These are phyloP conservation scores for Colletotrichum godetiae DNA, from an alignment of 2,329 filamentous ascomycete genomes.

Conservation along the genomic window DNA sequence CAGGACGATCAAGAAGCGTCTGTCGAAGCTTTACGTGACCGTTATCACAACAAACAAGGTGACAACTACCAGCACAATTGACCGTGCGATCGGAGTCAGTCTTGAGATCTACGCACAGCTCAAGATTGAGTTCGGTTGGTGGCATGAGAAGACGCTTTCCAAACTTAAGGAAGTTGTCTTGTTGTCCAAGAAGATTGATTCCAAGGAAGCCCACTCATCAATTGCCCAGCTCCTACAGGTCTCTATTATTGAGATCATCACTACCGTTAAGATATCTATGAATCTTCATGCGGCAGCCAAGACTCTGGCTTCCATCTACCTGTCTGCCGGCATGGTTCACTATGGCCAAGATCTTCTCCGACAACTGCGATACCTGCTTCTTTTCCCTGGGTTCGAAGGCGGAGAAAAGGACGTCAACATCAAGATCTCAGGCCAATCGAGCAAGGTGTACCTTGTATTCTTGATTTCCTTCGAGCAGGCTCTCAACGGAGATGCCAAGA, in stretches of 20 bases:
- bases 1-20: constrained; percentile 59
- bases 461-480: constrained; percentile 57
- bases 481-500: constrained; percentile 45
- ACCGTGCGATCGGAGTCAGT: constrained; percentile 45
- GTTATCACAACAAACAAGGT: constrained; percentile 51
- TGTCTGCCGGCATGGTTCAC: constrained; percentile 51
- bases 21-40: constrained; percentile 57
- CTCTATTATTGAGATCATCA: constrained; percentile 54
- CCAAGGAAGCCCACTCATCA: constrained; percentile 49
- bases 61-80: constrained; percentile 47
- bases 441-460: constrained; percentile 55
- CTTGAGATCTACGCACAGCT: constrained; percentile 55
- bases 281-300: constrained; percentile 61
- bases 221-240: constrained; percentile 52
- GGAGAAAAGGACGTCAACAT: constrained; percentile 44
- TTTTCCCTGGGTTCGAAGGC: constrained; percentile 54
- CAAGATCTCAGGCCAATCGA: constrained; percentile 48
- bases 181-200: constrained; percentile 52
- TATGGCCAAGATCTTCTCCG: constrained; percentile 56
- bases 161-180: constrained; percentile 56
- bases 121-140: constrained; percentile 56
- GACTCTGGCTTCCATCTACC: constrained; percentile 58
- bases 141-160: constrained; percentile 56
- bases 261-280: constrained; percentile 49
- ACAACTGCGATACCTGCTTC: constrained; percentile 61